Percentiles rank a stretch among this genome's conserved stretches.
phyloP scores from a whole-genome alignment of 306 rosid genomes.

The Hippophae gyantsensis region DNA sequence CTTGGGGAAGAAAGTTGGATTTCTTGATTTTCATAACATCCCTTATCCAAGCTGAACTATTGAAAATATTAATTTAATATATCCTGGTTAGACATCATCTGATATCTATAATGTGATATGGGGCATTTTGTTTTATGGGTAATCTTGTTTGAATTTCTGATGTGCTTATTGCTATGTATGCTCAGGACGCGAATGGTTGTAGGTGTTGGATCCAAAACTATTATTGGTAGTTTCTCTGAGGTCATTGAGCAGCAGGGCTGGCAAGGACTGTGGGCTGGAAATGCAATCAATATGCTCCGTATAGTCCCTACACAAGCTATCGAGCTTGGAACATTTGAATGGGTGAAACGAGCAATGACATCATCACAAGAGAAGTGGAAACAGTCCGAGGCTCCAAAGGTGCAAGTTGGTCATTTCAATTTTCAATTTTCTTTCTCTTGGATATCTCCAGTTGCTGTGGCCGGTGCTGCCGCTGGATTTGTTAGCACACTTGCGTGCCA shows the following conservation, averaged over 20 bases:
- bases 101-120: neutral
- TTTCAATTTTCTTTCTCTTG: slow-evolving; percentile 60
- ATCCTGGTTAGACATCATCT: neutral
- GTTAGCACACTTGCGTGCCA: slow-evolving; percentile 78
- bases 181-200: slow-evolving; percentile 96
- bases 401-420: slow-evolving; percentile 56
- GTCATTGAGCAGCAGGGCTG: slow-evolving; percentile 92
- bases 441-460: slow-evolving; percentile 91
- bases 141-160: neutral
- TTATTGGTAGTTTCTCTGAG: slow-evolving; percentile 70
- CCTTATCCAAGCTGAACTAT: too few relatives aligned
- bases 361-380: slow-evolving; percentile 66
- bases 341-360: slow-evolving; percentile 59
- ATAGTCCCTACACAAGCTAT: slow-evolving; percentile 91
- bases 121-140: neutral
- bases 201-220: slow-evolving; percentile 80
- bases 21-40: too few relatives aligned
- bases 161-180: slow-evolving; percentile 9
- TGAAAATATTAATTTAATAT: too few relatives aligned
- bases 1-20: too few relatives aligned
- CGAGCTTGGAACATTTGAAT: slow-evolving; percentile 83
- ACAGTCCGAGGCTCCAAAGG: slow-evolving; percentile 34
- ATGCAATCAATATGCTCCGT: slow-evolving; percentile 85
- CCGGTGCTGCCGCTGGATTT: slow-evolving; percentile 92
- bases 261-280: slow-evolving; percentile 98